Evolutionary conservation across 2,329 filamentous ascomycete species (phyloP).

Genomic region (Phialocephala subalpina): DNA sequence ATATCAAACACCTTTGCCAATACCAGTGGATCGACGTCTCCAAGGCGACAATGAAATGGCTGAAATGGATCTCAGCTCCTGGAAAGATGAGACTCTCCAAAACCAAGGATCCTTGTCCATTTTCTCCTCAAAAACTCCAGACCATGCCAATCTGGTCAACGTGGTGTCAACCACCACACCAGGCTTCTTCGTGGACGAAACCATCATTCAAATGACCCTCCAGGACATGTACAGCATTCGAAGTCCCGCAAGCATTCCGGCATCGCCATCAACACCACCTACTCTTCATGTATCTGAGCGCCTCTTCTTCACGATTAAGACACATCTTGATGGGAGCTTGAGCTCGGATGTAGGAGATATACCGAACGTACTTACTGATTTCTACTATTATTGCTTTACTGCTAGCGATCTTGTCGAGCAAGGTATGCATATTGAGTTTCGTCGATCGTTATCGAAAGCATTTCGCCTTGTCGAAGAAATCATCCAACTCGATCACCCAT

Average conservation of each 20-base stretch:
- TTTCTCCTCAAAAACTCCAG: neutral
- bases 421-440: conserved; percentile 24
- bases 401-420: conserved; percentile 18
- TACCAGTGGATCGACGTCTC: no score
- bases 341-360: neutral
- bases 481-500: conserved; percentile 27
- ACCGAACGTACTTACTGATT: no score
- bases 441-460: conserved; percentile 29
- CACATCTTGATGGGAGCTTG: conserved; percentile 21
- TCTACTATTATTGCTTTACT: conserved; percentile 23
- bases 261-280: conserved; percentile 11
- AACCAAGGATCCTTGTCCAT: no score
- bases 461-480: conserved; percentile 23
- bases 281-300: conserved; percentile 19
- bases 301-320: conserved; percentile 24
- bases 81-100: no score
- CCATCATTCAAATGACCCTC: neutral
- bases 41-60: no score
- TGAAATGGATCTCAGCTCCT: no score
- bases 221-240: neutral
- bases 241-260: neutral
- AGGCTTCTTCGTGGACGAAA: neutral
- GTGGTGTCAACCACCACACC: neutral
- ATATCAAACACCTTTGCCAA: conserved; percentile 16
- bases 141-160: neutral